Evolutionary conservation across 1,284 basidiomycete species (phyloP), one percentile per base, ranked within the genome.

Genomic region (Rhodotorula sp.): DNA sequence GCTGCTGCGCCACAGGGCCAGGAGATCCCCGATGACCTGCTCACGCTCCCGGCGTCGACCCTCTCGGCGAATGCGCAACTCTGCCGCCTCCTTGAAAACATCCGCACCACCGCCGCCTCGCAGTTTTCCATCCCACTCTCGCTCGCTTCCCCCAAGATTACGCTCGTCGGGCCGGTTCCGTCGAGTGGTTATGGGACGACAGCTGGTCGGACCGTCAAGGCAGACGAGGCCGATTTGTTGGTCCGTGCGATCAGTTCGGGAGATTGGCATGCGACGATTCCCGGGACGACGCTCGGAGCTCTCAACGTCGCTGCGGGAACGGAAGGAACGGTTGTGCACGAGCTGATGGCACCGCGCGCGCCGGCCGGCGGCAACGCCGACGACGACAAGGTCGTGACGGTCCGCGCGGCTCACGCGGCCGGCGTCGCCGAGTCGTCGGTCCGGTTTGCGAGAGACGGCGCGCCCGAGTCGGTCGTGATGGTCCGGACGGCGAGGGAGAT

Each of bases 401-500:
- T 75, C 6, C 46, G 70, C 18, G 71, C 69, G 20, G 74, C 54
- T 3, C 72, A 74, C 44, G 56, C 66, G 14, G 74, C 72, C 3
- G 74, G 72, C n/a, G 72, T 74, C 1, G 63, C 70, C 24, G 63
- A 67, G 44, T 61, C 68, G 33, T 65, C 60, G 18, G 72, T 75
- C 15, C 33, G 72, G 58, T 75, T 75, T 33, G 59, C 24, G n/a
- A 29, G 17, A 7, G 44, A 58, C 7, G 55, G 66, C 1, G 57
- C 17, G 60, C 54, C 72, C 7, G 45, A 53, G 53, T 67, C 69
- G 26, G 72, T 75, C 3, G 72, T 74, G 20, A 71, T 75, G 74
- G 24, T 62, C 8, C 29, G 74, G 24, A 75, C 74, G 7, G 74
- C 72, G 63, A 58, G 74, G 60, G 69, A 74, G 64, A 75, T 75